Evolutionary conservation across 208 protist species (phyloP).

Genomic region (Trypanosoma cruzi): DNA sequence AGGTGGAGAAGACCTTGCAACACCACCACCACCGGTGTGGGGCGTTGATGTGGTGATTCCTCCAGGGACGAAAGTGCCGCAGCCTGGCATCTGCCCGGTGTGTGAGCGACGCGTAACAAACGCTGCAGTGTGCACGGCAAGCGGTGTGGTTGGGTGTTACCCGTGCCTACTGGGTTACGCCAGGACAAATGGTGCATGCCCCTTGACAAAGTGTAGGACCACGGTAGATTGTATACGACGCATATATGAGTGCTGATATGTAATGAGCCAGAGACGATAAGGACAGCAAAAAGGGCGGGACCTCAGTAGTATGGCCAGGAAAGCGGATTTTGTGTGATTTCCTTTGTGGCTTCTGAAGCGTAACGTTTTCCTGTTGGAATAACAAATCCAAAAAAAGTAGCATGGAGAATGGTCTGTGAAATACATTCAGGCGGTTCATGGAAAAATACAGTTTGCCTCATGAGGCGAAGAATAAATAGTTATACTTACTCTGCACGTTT

Average conservation of each 20-base stretch:
- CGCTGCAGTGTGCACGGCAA: constrained; percentile 59
- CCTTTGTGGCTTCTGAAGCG: neutral
- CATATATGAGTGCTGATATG: constrained; percentile 66
- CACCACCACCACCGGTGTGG: constrained; percentile 68
- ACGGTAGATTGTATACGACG: constrained; percentile 69
- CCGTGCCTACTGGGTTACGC: constrained; percentile 65
- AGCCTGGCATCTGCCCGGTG: constrained; percentile 66
- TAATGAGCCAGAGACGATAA: neutral
- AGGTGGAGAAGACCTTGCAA: constrained; percentile 44
- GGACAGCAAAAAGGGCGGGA: neutral
- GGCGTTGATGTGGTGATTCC: constrained; percentile 43
- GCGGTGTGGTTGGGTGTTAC: constrained; percentile 83
- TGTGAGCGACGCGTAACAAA: constrained; percentile 64
- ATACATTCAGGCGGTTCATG: neutral
- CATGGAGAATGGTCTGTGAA: neutral
- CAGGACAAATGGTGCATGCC: constrained; percentile 52
- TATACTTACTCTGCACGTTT: neutral
- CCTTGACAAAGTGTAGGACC: constrained; percentile 50
- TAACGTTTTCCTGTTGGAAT: neutral
- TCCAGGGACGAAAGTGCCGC: constrained; percentile 23
- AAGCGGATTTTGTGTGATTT: neutral
- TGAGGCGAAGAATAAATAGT: neutral
- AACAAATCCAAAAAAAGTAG: neutral
- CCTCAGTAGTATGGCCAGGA: neutral
- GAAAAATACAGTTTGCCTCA: neutral